phyloP scores from a whole-genome alignment of 148 eudicot species.

The Linanthus parryae region DNA sequence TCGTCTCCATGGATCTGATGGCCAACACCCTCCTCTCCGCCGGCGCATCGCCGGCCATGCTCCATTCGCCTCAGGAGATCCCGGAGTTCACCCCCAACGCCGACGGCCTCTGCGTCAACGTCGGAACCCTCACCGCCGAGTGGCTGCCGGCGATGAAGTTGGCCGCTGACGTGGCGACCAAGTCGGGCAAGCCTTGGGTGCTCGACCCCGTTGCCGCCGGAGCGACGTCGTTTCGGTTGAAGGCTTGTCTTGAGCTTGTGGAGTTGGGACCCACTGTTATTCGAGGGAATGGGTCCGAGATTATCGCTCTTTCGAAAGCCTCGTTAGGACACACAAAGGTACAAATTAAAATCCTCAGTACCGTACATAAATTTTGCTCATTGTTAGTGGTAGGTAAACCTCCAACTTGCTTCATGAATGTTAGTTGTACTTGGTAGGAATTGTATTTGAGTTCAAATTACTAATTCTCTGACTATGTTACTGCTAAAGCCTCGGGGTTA shows the following conservation, averaged over 20 bases:
- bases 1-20: constrained; percentile 63
- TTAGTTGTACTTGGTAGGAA: no score
- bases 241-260: constrained; percentile 71
- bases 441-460: no score
- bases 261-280: constrained; percentile 61
- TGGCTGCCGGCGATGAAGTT: constrained; percentile 69
- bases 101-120: constrained; percentile 52
- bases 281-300: constrained; percentile 88
- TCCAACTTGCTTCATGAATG: no score
- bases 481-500: no score
- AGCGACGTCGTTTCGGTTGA: constrained; percentile 55
- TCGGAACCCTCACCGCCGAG: constrained; percentile 60
- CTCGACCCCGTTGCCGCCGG: constrained; percentile 93
- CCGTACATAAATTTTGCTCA: no score
- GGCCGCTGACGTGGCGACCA: constrained; percentile 45
- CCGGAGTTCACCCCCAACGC: constrained; percentile 66
- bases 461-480: no score
- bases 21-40: constrained; percentile 61
- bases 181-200: constrained; percentile 60
- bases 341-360: no score
- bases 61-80: constrained; percentile 45
- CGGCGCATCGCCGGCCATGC: constrained; percentile 76
- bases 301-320: constrained; percentile 60
- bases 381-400: no score
- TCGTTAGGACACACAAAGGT: constrained; percentile 50